Evolutionary conservation across 768 basidiomycete genomes (phyloP), one percentile per base, ranked within the genome.

Genomic region (Postia placenta): DNA sequence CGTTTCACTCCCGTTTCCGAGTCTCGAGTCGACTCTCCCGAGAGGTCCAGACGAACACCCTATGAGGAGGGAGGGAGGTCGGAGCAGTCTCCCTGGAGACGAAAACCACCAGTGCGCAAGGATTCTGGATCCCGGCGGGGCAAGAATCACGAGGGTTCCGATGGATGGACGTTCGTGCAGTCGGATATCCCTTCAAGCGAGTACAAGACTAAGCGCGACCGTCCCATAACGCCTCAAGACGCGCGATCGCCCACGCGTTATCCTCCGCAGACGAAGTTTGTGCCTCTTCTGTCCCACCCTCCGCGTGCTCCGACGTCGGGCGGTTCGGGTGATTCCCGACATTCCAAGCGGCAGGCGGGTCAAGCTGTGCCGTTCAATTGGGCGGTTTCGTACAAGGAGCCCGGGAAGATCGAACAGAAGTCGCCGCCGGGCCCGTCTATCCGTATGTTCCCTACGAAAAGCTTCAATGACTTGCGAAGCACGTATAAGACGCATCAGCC

Each of bases 381-480:
- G 67, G 60, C 76, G 22, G 74, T 79, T 19, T 64, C 70, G 12
- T 83, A 73, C 70, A 80, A 77, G 59, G 73, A 69, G 4, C 49
- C 61, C 12, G 69, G 69, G 46, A 70, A 70, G 39, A 60, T 63
- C 11, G 72, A 69, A 25, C 62, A 63, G 28, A 74, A 69, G 47
- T 49, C 65, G 3, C 60, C 67, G 41, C 54, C 61, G 2, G 58
- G 69, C 1, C 64, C 72, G 4, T 47, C 67, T 56, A 33, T 67
- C 63, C 66, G 67, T 40, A 58, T 68, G 41, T 50, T 63, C 40
- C 48, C 30, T 55, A 60, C 76, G n/a, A 81, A 80, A 64, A 85
- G 81, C 56, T 77, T 82, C 73, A 75, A 75, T 52, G 78, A 78
- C 51, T 67, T 80, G 40, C 68, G 72, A 39, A 67, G 64, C 40